Evolutionary conservation across 1,284 basidiomycete species (phyloP).

Genomic region (Mycena citricolor): DNA sequence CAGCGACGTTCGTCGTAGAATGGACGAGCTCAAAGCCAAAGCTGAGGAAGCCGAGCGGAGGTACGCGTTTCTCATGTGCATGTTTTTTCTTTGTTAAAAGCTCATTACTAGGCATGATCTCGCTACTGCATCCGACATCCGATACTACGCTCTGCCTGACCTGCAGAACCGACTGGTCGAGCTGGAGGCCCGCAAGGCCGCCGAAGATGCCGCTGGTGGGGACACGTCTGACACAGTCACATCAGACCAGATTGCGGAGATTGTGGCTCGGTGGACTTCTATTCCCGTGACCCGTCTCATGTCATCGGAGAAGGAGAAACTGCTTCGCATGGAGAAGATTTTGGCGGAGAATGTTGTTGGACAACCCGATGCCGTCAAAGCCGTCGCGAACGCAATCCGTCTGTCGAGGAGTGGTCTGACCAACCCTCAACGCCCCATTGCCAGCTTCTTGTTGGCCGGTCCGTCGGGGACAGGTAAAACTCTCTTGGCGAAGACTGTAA

Average conservation of each 20-base stretch:
- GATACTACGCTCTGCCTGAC: slow-evolving; percentile 93
- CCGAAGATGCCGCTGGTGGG: slow-evolving; percentile 60
- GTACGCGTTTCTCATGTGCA: slow-evolving; percentile 38
- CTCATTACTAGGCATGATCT: slow-evolving; percentile 63
- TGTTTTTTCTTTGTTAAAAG: slow-evolving; percentile 11
- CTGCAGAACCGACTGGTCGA: slow-evolving; percentile 75
- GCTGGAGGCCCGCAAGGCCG: slow-evolving; percentile 73
- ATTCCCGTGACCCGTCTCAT: slow-evolving; percentile 89
- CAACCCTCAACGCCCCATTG: slow-evolving; percentile 82
- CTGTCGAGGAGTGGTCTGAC: slow-evolving; percentile 88
- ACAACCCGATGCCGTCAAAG: slow-evolving; percentile 85
- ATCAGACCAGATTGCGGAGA: slow-evolving; percentile 88
- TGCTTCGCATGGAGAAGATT: slow-evolving; percentile 77
- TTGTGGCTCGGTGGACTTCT: slow-evolving; percentile 86
- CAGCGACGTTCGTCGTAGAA: slow-evolving; percentile 75
- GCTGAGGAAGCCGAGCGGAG: slow-evolving; percentile 92
- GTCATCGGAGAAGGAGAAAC: slow-evolving; percentile 89
- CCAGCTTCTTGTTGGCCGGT: slow-evolving; percentile 91
- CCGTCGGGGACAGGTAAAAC: slow-evolving; percentile 93
- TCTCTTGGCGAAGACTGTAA: slow-evolving; percentile 85
- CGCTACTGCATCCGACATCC: slow-evolving; percentile 85
- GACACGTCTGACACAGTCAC: slow-evolving; percentile 79
- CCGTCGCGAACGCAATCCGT: slow-evolving; percentile 90
- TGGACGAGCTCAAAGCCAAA: slow-evolving; percentile 92
- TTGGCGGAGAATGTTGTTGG: slow-evolving; percentile 76